A percentile compares a stretch with the other conserved stretches of the same genome.
Conservation (phyloP, 176 grass and related monocot genomes). For the Phoenix roebelenii region DNA sequence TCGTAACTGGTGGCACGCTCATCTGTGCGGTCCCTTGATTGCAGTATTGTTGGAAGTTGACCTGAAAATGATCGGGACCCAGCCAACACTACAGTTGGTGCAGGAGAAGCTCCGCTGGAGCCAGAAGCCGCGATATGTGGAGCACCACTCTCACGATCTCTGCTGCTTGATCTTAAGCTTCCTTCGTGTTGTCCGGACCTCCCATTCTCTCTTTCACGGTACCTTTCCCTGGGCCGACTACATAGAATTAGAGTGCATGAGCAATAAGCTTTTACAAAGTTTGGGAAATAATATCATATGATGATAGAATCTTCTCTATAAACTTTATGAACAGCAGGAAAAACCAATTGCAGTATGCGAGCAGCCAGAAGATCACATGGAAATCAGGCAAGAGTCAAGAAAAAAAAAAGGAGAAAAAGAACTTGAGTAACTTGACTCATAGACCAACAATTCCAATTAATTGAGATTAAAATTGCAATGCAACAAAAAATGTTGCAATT, state of each 20-base stretch:
- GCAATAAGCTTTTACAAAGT: background rate
- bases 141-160: conserved; percentile 33
- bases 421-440: no score
- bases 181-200: conserved; percentile 53
- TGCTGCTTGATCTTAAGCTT: conserved; percentile 57
- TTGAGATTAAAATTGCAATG: no score
- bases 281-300: no score
- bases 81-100: conserved; percentile 32
- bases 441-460: no score
- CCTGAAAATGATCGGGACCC: conserved; percentile 43
- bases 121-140: background rate
- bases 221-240: conserved; percentile 69
- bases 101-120: conserved; percentile 17
- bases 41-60: conserved; percentile 70
- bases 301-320: no score
- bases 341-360: no score
- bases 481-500: no score
- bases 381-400: no score
- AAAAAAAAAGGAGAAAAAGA: no score
- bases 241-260: conserved; percentile 2
- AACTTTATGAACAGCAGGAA: no score
- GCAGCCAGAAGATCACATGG: no score
- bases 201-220: conserved; percentile 59
- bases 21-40: conserved; percentile 59
- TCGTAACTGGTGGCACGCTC: conserved; percentile 30